These are phyloP conservation scores for Xylaria acuta DNA, from an alignment of 495 filamentous ascomycete genomes.

Conservation along the genomic window DNA sequence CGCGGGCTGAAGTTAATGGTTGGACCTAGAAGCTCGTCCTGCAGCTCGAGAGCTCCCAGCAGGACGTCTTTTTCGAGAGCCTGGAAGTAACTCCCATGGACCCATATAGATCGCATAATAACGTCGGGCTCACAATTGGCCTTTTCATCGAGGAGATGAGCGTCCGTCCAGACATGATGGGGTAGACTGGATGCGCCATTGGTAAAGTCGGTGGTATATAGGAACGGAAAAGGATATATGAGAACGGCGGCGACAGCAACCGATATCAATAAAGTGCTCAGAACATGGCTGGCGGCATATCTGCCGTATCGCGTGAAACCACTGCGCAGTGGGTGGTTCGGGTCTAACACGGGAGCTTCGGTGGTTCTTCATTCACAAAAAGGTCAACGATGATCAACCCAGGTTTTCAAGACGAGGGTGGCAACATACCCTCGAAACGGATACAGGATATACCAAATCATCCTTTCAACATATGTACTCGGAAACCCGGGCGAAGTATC, in stretches of 20 bases:
- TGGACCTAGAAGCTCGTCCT: constrained; percentile 62
- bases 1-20: constrained; percentile 59
- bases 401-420: constrained; percentile 21
- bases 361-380: constrained; percentile 55
- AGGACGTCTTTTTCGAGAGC: constrained; percentile 68
- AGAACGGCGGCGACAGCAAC: constrained; percentile 66
- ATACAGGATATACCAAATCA: constrained; percentile 70
- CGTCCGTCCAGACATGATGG: constrained; percentile 79
- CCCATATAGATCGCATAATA: constrained; percentile 64
- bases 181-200: constrained; percentile 67
- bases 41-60: constrained; percentile 65
- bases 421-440: constrained; percentile 64
- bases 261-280: constrained; percentile 67
- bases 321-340: constrained; percentile 64
- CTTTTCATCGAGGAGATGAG: constrained; percentile 59
- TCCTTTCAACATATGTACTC: constrained; percentile 37
- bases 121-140: constrained; percentile 53
- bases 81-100: constrained; percentile 71
- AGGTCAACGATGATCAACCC: constrained; percentile 34
- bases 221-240: constrained; percentile 70
- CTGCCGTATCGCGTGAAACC: constrained; percentile 68
- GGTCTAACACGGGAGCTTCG: constrained; percentile 64
- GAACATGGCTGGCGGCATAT: constrained; percentile 68
- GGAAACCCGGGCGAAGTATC: constrained; percentile 19
- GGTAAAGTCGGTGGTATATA: constrained; percentile 67